Evolutionary conservation across 2,329 filamentous ascomycete genomes (phyloP), one percentile per base, ranked within the genome.

Genomic region (Dactylonectria estremocensis): DNA sequence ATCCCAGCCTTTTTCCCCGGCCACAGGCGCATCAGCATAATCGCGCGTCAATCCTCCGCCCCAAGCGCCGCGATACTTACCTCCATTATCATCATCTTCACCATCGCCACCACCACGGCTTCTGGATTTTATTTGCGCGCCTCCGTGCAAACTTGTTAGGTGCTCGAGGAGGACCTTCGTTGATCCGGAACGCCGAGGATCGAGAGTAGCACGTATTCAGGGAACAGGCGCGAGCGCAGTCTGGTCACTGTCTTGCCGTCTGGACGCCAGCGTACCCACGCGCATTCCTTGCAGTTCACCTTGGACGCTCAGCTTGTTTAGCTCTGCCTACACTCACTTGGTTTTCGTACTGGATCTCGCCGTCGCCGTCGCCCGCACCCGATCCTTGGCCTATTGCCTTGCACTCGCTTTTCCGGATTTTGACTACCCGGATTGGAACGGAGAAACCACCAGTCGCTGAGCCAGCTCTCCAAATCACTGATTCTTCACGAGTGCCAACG

Each of bases 1-100:
- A 67, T 62, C 67, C 52, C 65, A 61, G 64, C 57, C 62, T 67
- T 76, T 70, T 61, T 67, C 66, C 64, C 69, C 71, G 67, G 67
- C 63, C 71, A 76, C 75, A 75, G 75, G 68, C 75, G 74, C 75
- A 75, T 60, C 60, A 66, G 63, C 73, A 76, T 77, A 77, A 77
- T 77, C 75, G 75, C 75, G 75, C 75, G 75, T 75, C 74, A 79
- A 77, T 68, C 71, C 72, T 61, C 73, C 73, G 71, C 72, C 69
- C 72, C 75, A 77, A 77, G 76, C 76, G 76, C 76, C 72, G 73
- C 66, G 69, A 72, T 64, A 71, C 55, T 71, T 65, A 48, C 43
- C 57, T 57, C 46, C 53, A 28, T 66, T 52, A n/a, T 67, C 67
- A 28, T 7, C 67, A 67, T 68, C 68, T 71, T 65, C 56, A 62